A percentile compares a stretch with the other conserved stretches of the same genome.
Evolutionary conservation across 2,329 filamentous ascomycete species (phyloP).

Genomic region (Diaporthe helianthi): DNA sequence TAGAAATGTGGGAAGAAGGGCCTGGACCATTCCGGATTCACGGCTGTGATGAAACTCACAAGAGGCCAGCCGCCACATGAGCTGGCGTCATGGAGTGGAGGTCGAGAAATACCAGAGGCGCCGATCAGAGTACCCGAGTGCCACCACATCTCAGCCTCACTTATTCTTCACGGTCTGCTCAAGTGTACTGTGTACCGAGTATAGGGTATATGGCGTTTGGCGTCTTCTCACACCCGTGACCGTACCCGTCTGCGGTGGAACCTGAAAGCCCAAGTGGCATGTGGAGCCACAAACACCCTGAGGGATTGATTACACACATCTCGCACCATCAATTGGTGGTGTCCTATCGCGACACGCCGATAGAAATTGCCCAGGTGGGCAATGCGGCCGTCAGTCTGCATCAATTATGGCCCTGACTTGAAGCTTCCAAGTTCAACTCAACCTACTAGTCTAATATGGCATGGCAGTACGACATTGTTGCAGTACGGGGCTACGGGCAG

Average conservation of each 20-base stretch:
- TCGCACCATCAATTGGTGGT: slow-evolving; percentile 5
- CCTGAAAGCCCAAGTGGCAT: slow-evolving; percentile 17
- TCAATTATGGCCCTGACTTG: background rate
- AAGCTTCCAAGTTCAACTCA: background rate
- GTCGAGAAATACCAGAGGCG: background rate
- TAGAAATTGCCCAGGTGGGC: background rate
- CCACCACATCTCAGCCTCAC: slow-evolving; percentile 19
- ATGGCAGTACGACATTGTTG: background rate
- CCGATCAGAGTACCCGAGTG: background rate
- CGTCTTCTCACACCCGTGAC: background rate
- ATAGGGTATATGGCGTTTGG: background rate
- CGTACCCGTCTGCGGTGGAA: slow-evolving; percentile 28
- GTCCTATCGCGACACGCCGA: background rate
- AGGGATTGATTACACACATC: slow-evolving; percentile 11
- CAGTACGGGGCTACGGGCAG: too few relatives aligned
- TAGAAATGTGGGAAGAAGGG: background rate
- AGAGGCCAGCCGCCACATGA: background rate
- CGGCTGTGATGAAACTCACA: background rate
- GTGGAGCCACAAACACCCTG: slow-evolving; percentile 1
- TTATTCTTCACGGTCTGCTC: background rate
- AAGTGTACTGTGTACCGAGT: too few relatives aligned
- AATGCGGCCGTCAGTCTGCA: background rate
- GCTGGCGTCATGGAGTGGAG: background rate
- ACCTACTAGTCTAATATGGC: background rate
- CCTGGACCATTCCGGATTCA: background rate